Evolutionary conservation across 352 stramenopile genomes (phyloP), one percentile per base, ranked within the genome.

Genomic region (Pythium phragmiticola): DNA sequence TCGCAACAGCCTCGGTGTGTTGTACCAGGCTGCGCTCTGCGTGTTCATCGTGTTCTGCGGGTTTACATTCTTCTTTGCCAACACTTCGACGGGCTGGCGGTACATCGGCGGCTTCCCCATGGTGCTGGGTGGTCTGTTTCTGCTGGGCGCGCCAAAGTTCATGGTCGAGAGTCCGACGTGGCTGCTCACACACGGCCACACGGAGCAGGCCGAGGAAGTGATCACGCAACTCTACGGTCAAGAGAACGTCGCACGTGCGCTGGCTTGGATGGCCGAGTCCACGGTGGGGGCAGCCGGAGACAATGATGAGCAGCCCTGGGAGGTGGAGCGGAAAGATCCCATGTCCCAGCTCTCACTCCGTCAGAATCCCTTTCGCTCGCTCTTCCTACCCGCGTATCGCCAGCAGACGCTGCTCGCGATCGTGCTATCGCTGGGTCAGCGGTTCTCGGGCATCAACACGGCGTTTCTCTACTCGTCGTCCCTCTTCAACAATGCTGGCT

Each of bases 381-480:
- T 71, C 14, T 63, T 82, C 9, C 57, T 71, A 19, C 48, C 23
- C 3, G 41, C 56, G 8, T 78, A 74, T 49, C 59, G 63, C 4
- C 43, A 63, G 7, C 79, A 88, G 58, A 56, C 84, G 4, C 45
- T 89, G 5, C 65, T 81, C 17, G 78, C 78, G 0, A 77, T 87
- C 51, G 70, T 74, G 9, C 61, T 89, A 16, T 61, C 69, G 16
- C 57, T 66, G 21, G 63, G 69, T 0, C 75, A 83, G 53, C 81
- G 87, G 49, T 69, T 90, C 53, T 83, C 76, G 7, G 82, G 79
- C 21, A 76, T 91, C 71, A 91, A 88, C 52, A 77, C 77, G 26
- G 74, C 87, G 7, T 88, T 88, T 60, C 83, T 85, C 57, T 91
- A 91, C 60, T 89, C 82, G 28, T 85, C 74, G 14, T 71, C 65